These are phyloP conservation scores for Blakeslea trispora DNA, from an alignment of 371 early-diverging fungal genomes.

Conservation along the genomic window DNA sequence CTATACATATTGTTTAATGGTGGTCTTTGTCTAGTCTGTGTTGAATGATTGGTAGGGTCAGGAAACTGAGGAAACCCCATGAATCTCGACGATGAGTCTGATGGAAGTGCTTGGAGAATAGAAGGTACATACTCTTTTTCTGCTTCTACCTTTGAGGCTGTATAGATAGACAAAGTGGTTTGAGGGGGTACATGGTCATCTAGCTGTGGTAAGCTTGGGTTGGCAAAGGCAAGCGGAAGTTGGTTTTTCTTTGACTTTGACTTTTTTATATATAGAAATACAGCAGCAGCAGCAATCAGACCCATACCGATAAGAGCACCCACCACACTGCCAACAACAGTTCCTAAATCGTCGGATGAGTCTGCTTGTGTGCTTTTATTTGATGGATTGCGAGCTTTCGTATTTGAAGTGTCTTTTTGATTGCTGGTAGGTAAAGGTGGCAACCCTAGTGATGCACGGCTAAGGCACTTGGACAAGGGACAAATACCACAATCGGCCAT, in stretches of 20 bases:
- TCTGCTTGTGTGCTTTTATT: neutral
- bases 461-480: conserved; percentile 36
- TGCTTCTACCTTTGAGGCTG: too few species aligned
- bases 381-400: too few species aligned
- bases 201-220: neutral
- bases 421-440: conserved; percentile 7
- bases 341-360: conserved; percentile 23
- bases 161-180: too few species aligned
- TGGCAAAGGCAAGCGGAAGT: conserved; percentile 29
- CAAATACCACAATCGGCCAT: conserved; percentile 45
- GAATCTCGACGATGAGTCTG: too few species aligned
- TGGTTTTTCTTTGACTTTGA: conserved; percentile 26
- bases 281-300: conserved; percentile 22
- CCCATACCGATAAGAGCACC: conserved; percentile 36
- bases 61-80: too few species aligned
- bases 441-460: conserved; percentile 23
- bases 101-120: too few species aligned
- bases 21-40: too few species aligned
- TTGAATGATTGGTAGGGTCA: too few species aligned
- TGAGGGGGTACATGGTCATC: neutral
- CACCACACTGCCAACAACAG: conserved; percentile 42
- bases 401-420: neutral
- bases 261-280: conserved; percentile 17
- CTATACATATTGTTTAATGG: too few species aligned
- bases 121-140: too few species aligned